phyloP scores from a whole-genome alignment of 805 yeast species.

The Yarrowia sp. region DNA sequence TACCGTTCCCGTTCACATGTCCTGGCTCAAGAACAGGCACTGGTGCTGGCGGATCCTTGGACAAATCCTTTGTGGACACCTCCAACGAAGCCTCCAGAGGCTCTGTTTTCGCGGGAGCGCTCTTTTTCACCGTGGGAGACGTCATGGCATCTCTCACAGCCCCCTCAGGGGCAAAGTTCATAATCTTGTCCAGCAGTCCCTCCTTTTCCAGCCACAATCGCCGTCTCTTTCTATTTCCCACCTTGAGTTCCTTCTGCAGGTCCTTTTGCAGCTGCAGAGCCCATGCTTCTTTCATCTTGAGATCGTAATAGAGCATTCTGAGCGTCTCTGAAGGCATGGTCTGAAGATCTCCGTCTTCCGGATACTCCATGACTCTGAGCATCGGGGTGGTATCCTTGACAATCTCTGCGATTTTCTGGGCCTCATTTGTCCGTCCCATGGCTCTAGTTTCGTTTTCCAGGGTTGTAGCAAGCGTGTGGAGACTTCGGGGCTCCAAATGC shows the following conservation, averaged over 20 bases:
- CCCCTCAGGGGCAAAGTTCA: slow-evolving; percentile 9
- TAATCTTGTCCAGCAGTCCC: slow-evolving; percentile 45
- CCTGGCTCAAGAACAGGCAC: not conserved
- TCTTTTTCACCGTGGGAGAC: not conserved
- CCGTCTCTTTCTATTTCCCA: slow-evolving; percentile 41
- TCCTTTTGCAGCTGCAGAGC: slow-evolving; percentile 45
- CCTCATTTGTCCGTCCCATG: slow-evolving; percentile 25
- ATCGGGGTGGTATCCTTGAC: slow-evolving; percentile 15
- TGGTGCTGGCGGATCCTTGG: not conserved
- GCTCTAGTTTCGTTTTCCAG: slow-evolving; percentile 14
- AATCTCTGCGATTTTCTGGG: slow-evolving; percentile 1
- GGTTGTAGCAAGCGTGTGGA: slow-evolving; percentile 23
- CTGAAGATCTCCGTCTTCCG: slow-evolving; percentile 24
- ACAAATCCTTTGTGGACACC: not conserved
- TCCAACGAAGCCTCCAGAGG: not conserved
- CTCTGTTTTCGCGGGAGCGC: not conserved
- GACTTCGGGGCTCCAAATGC: slow-evolving; percentile 27
- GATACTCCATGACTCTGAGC: slow-evolving; percentile 19
- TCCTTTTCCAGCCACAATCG: slow-evolving; percentile 51
- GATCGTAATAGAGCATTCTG: slow-evolving; percentile 13
- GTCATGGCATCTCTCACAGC: not conserved
- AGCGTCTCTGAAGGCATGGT: slow-evolving; percentile 12
- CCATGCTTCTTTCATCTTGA: slow-evolving; percentile 50
- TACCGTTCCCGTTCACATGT: not conserved
- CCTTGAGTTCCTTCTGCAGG: slow-evolving; percentile 44